Conservation (phyloP, 2,329 filamentous ascomycete species). For the Aspergillus hiratsukae region DNA sequence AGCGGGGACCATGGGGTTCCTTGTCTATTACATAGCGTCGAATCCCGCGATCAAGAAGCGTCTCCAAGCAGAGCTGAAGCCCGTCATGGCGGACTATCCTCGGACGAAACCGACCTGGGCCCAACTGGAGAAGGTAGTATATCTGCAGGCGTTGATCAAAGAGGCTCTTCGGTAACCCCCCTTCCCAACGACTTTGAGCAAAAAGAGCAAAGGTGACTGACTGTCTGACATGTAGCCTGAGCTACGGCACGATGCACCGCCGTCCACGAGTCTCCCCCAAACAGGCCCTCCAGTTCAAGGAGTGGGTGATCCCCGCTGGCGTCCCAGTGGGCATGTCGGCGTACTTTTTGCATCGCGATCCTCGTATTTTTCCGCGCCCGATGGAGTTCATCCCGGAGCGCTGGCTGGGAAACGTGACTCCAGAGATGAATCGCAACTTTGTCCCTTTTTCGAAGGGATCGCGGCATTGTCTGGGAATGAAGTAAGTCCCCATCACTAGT, state of each 20-base stretch:
- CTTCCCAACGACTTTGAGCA: not conserved
- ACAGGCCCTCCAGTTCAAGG: constrained; percentile 16
- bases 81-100: constrained; percentile 16
- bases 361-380: constrained; percentile 25
- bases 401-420: constrained; percentile 19
- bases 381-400: constrained; percentile 25
- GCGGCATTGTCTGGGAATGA: constrained; percentile 42
- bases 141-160: constrained; percentile 26
- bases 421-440: constrained; percentile 26
- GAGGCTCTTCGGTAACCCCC: constrained; percentile 22
- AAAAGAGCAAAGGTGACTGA: not conserved
- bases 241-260: constrained; percentile 30
- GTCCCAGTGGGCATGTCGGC: constrained; percentile 7
- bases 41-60: constrained; percentile 9
- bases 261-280: constrained; percentile 21
- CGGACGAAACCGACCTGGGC: constrained; percentile 13
- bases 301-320: constrained; percentile 13
- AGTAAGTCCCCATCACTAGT: constrained; percentile 16
- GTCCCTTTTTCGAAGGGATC: constrained; percentile 34
- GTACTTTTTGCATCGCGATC: constrained; percentile 4
- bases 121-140: constrained; percentile 25
- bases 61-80: constrained; percentile 19
- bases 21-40: constrained; percentile 1
- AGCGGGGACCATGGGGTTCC: constrained; percentile 18
- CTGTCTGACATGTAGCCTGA: constrained; percentile 29